A percentile compares a stretch with the other conserved stretches of the same genome.
Evolutionary conservation across 2,329 filamentous ascomycete species (phyloP).

Genomic region (Ilyonectria sp.): DNA sequence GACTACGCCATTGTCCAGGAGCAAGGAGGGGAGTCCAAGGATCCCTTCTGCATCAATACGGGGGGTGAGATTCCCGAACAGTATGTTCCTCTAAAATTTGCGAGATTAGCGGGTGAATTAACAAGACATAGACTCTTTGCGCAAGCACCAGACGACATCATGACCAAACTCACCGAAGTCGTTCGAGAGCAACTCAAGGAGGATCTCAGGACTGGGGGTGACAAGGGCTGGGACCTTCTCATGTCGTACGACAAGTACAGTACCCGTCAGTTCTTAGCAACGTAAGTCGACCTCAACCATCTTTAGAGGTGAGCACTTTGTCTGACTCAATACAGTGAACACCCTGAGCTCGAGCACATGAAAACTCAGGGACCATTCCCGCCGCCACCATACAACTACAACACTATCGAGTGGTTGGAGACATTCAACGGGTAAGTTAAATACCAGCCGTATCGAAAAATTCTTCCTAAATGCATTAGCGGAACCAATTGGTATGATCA

Average conservation of each 20-base stretch:
- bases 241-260: conserved; percentile 27
- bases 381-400: not conserved
- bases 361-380: not conserved
- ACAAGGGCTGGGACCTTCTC: conserved; percentile 20
- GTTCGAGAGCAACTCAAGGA: not conserved
- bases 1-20: conserved; percentile 1
- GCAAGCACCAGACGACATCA: not conserved
- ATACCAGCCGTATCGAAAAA: too few species aligned
- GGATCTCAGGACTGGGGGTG: too few species aligned
- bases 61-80: not conserved
- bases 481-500: conserved; percentile 19
- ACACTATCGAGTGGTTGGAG: conserved; percentile 16
- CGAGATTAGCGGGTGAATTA: not conserved
- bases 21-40: not conserved
- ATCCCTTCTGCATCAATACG: conserved; percentile 11
- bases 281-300: not conserved
- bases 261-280: conserved; percentile 21
- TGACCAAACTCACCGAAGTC: not conserved
- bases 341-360: conserved; percentile 2
- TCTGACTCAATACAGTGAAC: not conserved
- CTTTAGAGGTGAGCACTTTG: too few species aligned
- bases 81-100: not conserved
- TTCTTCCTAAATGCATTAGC: not conserved
- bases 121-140: not conserved
- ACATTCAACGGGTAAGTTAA: conserved; percentile 5